A percentile compares a stretch with the other conserved stretches of the same genome.
These are phyloP conservation scores for Sphagnum fallax DNA, from an alignment of 228 moss, liverwort and hornwort species.

Conservation along the genomic window DNA sequence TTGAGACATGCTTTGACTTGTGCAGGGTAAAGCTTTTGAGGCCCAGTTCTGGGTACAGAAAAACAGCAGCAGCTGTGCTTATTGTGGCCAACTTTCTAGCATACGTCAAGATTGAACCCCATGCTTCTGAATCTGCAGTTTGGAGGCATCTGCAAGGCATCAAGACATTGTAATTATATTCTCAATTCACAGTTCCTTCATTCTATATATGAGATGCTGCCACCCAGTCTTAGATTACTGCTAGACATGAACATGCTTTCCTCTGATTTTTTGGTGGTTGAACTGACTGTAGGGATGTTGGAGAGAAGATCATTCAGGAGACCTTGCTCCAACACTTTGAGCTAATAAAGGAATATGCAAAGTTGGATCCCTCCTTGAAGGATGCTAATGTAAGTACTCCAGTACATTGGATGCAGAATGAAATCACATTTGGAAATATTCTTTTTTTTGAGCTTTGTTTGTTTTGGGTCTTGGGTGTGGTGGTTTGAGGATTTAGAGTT, in stretches of 20 bases:
- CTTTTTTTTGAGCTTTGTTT: no score
- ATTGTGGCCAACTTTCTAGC: slow-evolving; percentile 23
- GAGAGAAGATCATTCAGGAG: slow-evolving; percentile 11
- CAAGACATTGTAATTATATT: neutral
- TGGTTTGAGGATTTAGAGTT: no score
- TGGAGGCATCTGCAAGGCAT: slow-evolving; percentile 19
- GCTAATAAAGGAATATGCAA: slow-evolving; percentile 26
- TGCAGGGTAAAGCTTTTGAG: slow-evolving; percentile 41
- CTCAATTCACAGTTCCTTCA: no score
- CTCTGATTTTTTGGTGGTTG: no score
- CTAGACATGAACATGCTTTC: no score
- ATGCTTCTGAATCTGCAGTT: slow-evolving; percentile 24
- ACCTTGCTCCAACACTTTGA: slow-evolving; percentile 12
- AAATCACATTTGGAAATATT: no score
- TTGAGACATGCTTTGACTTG: neutral
- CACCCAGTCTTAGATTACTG: no score
- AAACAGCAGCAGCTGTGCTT: slow-evolving; percentile 10
- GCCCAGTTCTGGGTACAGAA: slow-evolving; percentile 20
- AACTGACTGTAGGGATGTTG: slow-evolving; percentile 16
- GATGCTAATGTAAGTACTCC: slow-evolving; percentile 20
- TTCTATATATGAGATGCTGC: no score
- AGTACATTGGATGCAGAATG: neutral
- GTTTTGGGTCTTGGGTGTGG: no score
- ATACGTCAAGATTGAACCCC: slow-evolving; percentile 31
- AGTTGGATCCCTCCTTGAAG: slow-evolving; percentile 21